Conservation (phyloP, 106 monocot genomes). For the Phalaenopsis equestris region DNA sequence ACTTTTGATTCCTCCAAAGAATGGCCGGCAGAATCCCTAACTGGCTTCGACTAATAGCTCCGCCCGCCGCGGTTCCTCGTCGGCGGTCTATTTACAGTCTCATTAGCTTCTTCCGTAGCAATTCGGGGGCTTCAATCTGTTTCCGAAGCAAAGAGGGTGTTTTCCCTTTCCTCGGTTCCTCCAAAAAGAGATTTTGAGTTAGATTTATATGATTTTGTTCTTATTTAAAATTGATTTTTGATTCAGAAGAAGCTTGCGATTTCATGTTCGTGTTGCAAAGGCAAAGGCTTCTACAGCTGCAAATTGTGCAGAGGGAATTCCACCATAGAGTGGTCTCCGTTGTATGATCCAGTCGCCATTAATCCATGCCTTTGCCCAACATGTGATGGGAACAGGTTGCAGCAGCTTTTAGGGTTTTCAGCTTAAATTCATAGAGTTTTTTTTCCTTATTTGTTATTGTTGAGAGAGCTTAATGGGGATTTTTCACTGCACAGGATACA, state of each 20-base stretch:
- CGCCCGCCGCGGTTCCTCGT: slow-evolving; percentile 18
- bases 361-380: slow-evolving; percentile 92
- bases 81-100: slow-evolving; percentile 43
- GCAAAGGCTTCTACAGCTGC: slow-evolving; percentile 77
- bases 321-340: slow-evolving; percentile 80
- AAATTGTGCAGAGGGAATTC: slow-evolving; percentile 72
- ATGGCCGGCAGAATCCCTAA: slow-evolving; percentile 10
- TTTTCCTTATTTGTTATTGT: background rate
- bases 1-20: background rate
- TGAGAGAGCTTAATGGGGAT: background rate
- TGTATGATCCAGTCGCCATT: slow-evolving; percentile 76
- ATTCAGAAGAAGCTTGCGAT: slow-evolving; percentile 40
- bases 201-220: background rate
- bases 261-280: slow-evolving; percentile 54
- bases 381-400: slow-evolving; percentile 76
- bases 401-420: background rate
- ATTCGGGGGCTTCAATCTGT: slow-evolving; percentile 33
- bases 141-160: slow-evolving; percentile 45
- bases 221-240: slow-evolving; percentile 2
- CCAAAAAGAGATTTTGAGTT: background rate
- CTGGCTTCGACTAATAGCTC: slow-evolving; percentile 20
- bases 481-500: slow-evolving; percentile 44
- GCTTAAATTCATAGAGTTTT: background rate
- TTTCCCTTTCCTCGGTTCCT: background rate
- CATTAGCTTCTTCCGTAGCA: slow-evolving; percentile 40